Percentiles rank a stretch among this genome's conserved stretches.
These are phyloP conservation scores for Akanthomyces muscarius DNA, from an alignment of 2,329 filamentous ascomycete species.

Conservation along the genomic window DNA sequence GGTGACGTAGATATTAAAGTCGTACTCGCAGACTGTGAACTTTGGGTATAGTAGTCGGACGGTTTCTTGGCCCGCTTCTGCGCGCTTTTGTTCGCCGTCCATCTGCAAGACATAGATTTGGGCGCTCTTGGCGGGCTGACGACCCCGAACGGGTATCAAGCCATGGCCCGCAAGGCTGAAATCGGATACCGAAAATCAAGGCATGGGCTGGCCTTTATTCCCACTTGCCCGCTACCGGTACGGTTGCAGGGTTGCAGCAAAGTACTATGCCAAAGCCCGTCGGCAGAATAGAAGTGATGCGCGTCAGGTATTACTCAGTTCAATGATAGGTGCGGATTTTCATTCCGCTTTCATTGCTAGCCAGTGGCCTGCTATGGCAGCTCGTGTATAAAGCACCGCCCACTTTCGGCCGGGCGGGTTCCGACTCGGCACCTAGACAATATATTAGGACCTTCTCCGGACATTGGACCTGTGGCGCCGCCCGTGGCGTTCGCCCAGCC, in stretches of 20 bases:
- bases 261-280: background rate
- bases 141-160: constrained; percentile 5
- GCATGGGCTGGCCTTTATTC: background rate
- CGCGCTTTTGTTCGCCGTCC: no score
- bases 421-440: background rate
- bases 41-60: constrained; percentile 7
- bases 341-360: background rate
- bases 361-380: background rate
- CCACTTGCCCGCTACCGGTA: background rate
- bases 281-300: background rate
- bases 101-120: constrained; percentile 4
- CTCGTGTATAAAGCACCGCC: background rate
- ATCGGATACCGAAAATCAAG: constrained; percentile 5
- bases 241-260: background rate
- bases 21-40: background rate
- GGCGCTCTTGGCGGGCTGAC: background rate
- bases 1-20: background rate
- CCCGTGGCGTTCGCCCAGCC: background rate
- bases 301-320: background rate
- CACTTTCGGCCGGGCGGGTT: background rate
- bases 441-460: background rate
- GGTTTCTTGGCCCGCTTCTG: background rate
- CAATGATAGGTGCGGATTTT: background rate
- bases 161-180: constrained; percentile 5
- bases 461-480: constrained; percentile 4